Evolutionary conservation across 2,329 filamentous ascomycete genomes (phyloP), one percentile per base, ranked within the genome.

Genomic region (Biscogniauxia sp.): DNA sequence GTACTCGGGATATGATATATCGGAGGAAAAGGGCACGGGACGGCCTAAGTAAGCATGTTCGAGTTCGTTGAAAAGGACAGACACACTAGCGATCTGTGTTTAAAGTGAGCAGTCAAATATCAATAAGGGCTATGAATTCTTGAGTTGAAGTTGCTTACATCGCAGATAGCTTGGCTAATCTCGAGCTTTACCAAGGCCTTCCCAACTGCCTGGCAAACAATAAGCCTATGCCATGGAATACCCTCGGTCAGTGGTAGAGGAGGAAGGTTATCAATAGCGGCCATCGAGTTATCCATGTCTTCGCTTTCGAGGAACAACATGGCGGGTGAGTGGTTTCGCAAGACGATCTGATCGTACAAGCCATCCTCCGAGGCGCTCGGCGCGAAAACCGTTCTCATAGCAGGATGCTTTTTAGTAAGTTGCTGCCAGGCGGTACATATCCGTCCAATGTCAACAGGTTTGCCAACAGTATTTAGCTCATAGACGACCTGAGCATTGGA

Each of bases 241-340:
- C 70, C 69, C 67, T 75, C 65, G 63, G 70, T 60, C 58, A 73
- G 53, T 61, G 72, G 73, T 53, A 83, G 68, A 5, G 77, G 72
- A 0, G 82, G 80, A 0, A 84, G 69, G 9, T 74, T 77, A 59
- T 74, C 73, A 52, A 80, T 73, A 17, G 78, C 65, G 57, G 73
- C 61, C 62, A 77, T 63, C 59, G 77, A 69, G 66, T 80, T 68
- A 66, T 78, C 69, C 58, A 75, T 61, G 54, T 76, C 66, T 0
- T 72, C 73, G 1, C 78, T 77, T 56, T 84, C 82, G 52, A 85
- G 77, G 57, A 84, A 84, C 4, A 84, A 72, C 78, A 84, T 84
- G 41, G 75, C 77, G 0, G 82, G 81, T 0, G 81, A 83, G 17
- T 76, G 74, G 53, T 75, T 77, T 8, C 76, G 76, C 1, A 85